Evolutionary conservation across 2,329 filamentous ascomycete species (phyloP).

Genomic region (Canariomyces notabilis): DNA sequence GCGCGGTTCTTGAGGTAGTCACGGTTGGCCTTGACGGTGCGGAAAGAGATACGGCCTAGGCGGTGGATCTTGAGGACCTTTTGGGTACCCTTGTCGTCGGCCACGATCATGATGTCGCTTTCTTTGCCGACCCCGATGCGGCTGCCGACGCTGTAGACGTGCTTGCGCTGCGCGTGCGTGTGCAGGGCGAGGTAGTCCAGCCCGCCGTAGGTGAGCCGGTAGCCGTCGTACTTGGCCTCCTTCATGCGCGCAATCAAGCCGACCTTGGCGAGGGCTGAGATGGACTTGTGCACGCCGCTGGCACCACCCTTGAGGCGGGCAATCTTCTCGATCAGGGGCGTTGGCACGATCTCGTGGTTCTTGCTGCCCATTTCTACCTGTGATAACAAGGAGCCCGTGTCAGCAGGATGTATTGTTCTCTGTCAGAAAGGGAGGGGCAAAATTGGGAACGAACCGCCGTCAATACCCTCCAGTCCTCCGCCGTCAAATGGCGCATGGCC

Average conservation of each 20-base stretch:
- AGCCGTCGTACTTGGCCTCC: conserved; percentile 96
- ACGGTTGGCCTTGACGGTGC: conserved; percentile 90
- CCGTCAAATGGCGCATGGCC: conserved; percentile 83
- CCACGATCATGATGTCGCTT: conserved; percentile 93
- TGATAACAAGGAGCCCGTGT: conserved; percentile 28
- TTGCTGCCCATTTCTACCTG: conserved; percentile 91
- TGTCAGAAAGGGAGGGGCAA: conserved; percentile 24
- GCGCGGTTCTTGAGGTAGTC: conserved; percentile 83
- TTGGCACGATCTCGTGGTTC: conserved; percentile 96
- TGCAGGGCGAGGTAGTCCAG: conserved; percentile 97
- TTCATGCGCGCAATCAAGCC: conserved; percentile 89
- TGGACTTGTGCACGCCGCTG: conserved; percentile 76
- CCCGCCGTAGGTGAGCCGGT: conserved; percentile 92
- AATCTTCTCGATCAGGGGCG: conserved; percentile 77
- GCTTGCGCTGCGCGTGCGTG: conserved; percentile 72
- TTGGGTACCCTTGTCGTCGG: conserved; percentile 70
- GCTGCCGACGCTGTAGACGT: conserved; percentile 87
- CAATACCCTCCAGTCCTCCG: conserved; percentile 93
- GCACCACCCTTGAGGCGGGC: conserved; percentile 73
- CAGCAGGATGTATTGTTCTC: conserved; percentile 14
- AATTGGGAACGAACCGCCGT: conserved; percentile 62
- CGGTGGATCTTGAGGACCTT: conserved; percentile 92
- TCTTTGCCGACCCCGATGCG: conserved; percentile 97
- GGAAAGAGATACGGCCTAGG: conserved; percentile 91
- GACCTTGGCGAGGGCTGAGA: conserved; percentile 86